These are phyloP conservation scores for Carex sylvatica DNA, from an alignment of 202 grass and related monocot genomes.

Conservation along the genomic window DNA sequence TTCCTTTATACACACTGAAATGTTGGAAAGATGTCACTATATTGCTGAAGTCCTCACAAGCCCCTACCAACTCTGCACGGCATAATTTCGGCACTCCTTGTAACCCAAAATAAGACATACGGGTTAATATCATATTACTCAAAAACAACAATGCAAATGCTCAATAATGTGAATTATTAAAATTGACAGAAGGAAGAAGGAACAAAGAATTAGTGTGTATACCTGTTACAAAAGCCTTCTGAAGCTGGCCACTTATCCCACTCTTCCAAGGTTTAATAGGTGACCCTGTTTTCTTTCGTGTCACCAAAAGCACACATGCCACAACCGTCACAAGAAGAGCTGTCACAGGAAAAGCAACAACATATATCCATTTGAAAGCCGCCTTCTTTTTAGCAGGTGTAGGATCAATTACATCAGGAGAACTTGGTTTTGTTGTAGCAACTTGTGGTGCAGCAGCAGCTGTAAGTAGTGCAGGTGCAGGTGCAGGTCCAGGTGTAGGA, in stretches of 20 bases:
- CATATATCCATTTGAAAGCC: constrained; percentile 49
- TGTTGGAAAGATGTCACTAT: constrained; percentile 70
- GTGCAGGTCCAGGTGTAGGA: not conserved
- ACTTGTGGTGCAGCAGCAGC: not conserved
- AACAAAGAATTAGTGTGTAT: constrained; percentile 5
- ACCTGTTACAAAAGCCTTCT: constrained; percentile 99
- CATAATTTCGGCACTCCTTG: constrained; percentile 92
- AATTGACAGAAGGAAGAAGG: not conserved
- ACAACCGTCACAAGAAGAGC: constrained; percentile 43
- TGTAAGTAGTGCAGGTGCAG: constrained; percentile 33
- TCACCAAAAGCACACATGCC: constrained; percentile 52
- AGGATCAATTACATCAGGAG: constrained; percentile 1
- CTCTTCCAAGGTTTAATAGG: constrained; percentile 91
- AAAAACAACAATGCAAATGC: not conserved
- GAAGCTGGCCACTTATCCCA: constrained; percentile 92
- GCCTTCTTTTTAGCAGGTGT: constrained; percentile 23
- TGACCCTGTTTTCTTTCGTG: constrained; percentile 47
- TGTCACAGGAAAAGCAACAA: constrained; percentile 39
- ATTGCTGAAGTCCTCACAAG: constrained; percentile 98
- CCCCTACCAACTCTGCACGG: constrained; percentile 69
- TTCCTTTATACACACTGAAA: constrained; percentile 90
- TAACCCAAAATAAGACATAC: constrained; percentile 6
- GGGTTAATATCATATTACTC: not conserved
- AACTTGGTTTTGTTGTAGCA: not conserved
- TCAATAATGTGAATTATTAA: not conserved